Evolutionary conservation across 2,329 filamentous ascomycete genomes (phyloP), one percentile per base, ranked within the genome.

Genomic region (Phaeosphaeria sp.): DNA sequence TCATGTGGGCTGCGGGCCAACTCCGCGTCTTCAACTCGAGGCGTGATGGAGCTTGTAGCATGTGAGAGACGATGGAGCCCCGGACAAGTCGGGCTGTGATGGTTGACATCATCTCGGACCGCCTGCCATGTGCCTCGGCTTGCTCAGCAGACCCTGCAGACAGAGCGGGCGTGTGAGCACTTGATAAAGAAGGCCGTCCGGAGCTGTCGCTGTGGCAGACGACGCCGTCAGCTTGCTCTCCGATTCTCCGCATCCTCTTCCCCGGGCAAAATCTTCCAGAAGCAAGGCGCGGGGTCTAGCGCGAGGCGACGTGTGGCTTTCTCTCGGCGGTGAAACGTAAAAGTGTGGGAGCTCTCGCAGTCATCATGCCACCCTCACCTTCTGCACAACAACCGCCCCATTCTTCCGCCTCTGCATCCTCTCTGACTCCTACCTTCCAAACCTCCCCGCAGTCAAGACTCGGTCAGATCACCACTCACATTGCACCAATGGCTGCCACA

Each of bases 381-480:
- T 57, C 55, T 33, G 15, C 30, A 43, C 36, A 49, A 41, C 52
- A 39, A 39, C 36, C 13, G 36, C 36, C 36, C 36, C 36, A 39
- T 9, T 48, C 9, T 25, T 46, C 46, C 41, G 23, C 50, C 27
- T 54, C 51, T 17, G 33, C 58, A 20, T 56, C 56, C 13, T 46
- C 60, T 25, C 23, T 60, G 27, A 25, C 61, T 33, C 52, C 66
- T 22, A 59, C 69, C 48, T 57, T 65, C 7, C 58, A 62, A 25
- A 46, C 63, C 48, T 65, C 63, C 18, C 59, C 72, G 42, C 73
- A 75, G 60, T 65, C 79, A 46, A 81, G 82, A 56, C 80, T 82
- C 66, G 77, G 77, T 69, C 88, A 82, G 71, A 85, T 92, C 70
- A 83, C 85, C 69, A 83, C 82, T 74, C 92, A 95, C 79, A 89